Base-by-base conservation (phyloP, 192 early-diverging fungal genomes). In the Allomyces macrogynus region DNA sequence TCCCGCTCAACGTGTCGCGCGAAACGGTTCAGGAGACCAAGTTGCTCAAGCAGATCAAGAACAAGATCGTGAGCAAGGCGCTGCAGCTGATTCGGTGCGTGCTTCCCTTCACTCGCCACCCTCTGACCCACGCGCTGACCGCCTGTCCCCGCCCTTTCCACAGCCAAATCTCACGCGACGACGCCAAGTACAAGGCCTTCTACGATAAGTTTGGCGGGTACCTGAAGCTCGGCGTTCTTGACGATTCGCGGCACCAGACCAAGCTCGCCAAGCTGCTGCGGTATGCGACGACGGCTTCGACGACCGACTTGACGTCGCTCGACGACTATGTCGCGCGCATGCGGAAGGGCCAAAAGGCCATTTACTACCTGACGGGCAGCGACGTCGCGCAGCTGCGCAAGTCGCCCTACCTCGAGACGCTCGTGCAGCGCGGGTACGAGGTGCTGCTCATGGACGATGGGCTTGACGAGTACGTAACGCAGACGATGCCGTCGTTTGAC, bases 1-100 rank as follows among this genome's bases (percentile, higher is more conserved):
- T 97, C 65, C 94, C 96, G n/a, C 77, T 99, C 61, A 97, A 97
- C 67, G 91, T 99, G 20, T 97, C 94, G 8, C 86, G 96, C 65
- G 96, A 99, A 76, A 95, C 93, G 10, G 77, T 99, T 61, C 96
- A 99, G 76, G 85, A 93, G 64, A 83, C 88, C 70, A 81, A 80
- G 24, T 71, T 83, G 24, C 82, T 97, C 63, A 84, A 84, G 72
- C 71, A 82, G 23, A 93, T 99, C 64, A 80, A 82, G 65, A 93
- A 91, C 71, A 90, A 86, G 70, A 65, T 99, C n/a, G 76, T 94
- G 61, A 85, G 84, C 68, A 97, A 89, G 76, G 75, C 89, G 61
- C 75, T 99, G 64, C 91, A 97, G 62, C 80, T 94, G 79, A 83
- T 99, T 63, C 70, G 75, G 68, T 40, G 7, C 7, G 32, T 40